A percentile compares a stretch with the other conserved stretches of the same genome.
Conservation (phyloP, 768 basidiomycete genomes). For the Saitozyma sp. region DNA sequence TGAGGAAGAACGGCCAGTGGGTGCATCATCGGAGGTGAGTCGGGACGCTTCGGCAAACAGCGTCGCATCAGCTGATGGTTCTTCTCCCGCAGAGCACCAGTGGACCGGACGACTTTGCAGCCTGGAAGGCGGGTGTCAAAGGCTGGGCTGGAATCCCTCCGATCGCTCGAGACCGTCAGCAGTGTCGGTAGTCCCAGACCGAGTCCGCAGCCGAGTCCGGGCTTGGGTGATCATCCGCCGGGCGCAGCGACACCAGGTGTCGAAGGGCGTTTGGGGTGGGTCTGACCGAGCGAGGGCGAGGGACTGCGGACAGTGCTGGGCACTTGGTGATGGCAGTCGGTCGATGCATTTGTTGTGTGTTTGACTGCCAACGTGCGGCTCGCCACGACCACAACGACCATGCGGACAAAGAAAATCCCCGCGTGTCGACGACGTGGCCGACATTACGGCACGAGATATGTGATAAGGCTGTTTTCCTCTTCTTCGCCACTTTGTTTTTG, state of each 20-base stretch:
- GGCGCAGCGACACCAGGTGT: slow-evolving; percentile 24
- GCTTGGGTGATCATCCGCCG: slow-evolving; percentile 4
- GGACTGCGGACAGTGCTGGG: no score
- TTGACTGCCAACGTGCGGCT: no score
- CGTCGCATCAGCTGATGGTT: not conserved
- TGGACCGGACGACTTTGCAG: slow-evolving; percentile 82
- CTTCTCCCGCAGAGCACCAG: slow-evolving; percentile 62
- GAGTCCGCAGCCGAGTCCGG: slow-evolving; percentile 14
- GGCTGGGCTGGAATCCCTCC: slow-evolving; percentile 71
- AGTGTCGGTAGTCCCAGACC: slow-evolving; percentile 2
- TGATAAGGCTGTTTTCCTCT: no score
- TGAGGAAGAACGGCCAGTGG: slow-evolving; percentile 84
- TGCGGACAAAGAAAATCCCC: no score
- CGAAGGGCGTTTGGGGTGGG: slow-evolving; percentile 31
- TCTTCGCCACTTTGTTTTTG: no score
- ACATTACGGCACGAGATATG: no score
- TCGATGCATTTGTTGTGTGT: no score
- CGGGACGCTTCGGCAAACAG: no score
- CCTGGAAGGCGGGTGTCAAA: slow-evolving; percentile 88
- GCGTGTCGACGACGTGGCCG: no score
- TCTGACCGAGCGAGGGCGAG: slow-evolving; percentile 1
- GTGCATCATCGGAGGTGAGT: slow-evolving; percentile 69
- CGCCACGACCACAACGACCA: no score
- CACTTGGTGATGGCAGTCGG: no score
- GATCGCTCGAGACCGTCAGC: slow-evolving; percentile 16